These are phyloP conservation scores for Amanita rubescens DNA, from an alignment of 768 basidiomycete species.

Conservation along the genomic window DNA sequence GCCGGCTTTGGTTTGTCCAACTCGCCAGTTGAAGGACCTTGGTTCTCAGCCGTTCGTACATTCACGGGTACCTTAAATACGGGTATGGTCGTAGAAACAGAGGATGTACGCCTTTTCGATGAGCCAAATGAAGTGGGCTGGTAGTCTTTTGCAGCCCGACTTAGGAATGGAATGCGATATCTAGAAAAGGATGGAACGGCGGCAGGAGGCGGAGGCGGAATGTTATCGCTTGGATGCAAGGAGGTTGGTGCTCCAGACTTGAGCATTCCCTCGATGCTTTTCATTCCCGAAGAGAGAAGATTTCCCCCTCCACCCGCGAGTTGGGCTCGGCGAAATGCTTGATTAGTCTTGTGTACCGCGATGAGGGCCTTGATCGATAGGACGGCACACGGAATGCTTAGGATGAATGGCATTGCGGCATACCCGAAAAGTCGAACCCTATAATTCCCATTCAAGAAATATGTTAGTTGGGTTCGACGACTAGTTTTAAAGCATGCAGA, in stretches of 20 bases:
- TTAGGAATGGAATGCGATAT: not conserved
- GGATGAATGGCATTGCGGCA: slow-evolving; percentile 45
- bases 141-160: not conserved
- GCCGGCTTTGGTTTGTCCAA: not conserved
- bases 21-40: not conserved
- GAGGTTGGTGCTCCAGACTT: not conserved
- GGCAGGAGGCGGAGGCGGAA: not conserved
- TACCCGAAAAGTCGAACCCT: slow-evolving; percentile 65
- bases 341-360: slow-evolving; percentile 27
- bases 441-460: slow-evolving; percentile 1
- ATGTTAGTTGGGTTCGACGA: not conserved
- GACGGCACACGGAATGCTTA: slow-evolving; percentile 44
- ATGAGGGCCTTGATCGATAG: slow-evolving; percentile 38
- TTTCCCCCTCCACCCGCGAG: slow-evolving; percentile 16
- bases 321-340: slow-evolving; percentile 30
- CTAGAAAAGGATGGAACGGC: not conserved
- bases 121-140: not conserved
- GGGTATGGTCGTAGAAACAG: not conserved
- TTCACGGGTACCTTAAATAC: not conserved
- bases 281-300: slow-evolving; percentile 2
- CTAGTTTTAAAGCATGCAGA: slow-evolving; percentile 15
- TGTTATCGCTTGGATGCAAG: not conserved
- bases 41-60: not conserved
- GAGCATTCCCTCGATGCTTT: slow-evolving; percentile 1
- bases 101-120: not conserved